These are phyloP conservation scores for Rossbeevera mucosa DNA, from an alignment of 768 basidiomycete genomes.

Conservation along the genomic window DNA sequence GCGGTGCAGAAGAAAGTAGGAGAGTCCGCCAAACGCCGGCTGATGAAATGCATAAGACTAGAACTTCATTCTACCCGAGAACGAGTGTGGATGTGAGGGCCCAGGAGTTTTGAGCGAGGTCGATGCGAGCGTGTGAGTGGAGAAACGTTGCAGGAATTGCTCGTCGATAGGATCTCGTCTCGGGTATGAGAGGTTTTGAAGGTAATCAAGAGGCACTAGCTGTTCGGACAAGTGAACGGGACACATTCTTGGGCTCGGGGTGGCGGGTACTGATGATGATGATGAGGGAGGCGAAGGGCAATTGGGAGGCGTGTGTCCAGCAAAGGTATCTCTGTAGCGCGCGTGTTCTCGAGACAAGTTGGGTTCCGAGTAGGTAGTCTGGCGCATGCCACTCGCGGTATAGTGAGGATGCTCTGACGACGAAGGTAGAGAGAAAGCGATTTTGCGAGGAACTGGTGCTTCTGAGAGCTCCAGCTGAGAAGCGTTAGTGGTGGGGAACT, in stretches of 20 bases:
- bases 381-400: constrained; percentile 17
- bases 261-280: constrained; percentile 37
- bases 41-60: constrained; percentile 3
- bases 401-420: constrained; percentile 24
- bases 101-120: constrained; percentile 16
- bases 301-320: constrained; percentile 22
- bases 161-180: constrained; percentile 63
- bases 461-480: constrained; percentile 28
- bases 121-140: constrained; percentile 27
- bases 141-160: constrained; percentile 56
- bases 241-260: constrained; percentile 30
- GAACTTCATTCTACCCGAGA: constrained; percentile 26
- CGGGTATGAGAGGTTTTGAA: constrained; percentile 50
- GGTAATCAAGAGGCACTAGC: constrained; percentile 61
- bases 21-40: background rate
- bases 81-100: constrained; percentile 17
- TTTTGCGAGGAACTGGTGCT: constrained; percentile 19
- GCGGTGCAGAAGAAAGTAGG: constrained; percentile 1
- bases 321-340: constrained; percentile 19
- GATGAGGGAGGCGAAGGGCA: constrained; percentile 34
- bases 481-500: constrained; percentile 30
- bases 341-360: constrained; percentile 22
- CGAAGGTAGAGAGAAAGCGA: constrained; percentile 30
- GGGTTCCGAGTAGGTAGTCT: constrained; percentile 33
- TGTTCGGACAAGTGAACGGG: constrained; percentile 25